A percentile compares a stretch with the other conserved stretches of the same genome.
Conservation (phyloP, 2,329 filamentous ascomycete genomes). For the Apiospora aurea region DNA sequence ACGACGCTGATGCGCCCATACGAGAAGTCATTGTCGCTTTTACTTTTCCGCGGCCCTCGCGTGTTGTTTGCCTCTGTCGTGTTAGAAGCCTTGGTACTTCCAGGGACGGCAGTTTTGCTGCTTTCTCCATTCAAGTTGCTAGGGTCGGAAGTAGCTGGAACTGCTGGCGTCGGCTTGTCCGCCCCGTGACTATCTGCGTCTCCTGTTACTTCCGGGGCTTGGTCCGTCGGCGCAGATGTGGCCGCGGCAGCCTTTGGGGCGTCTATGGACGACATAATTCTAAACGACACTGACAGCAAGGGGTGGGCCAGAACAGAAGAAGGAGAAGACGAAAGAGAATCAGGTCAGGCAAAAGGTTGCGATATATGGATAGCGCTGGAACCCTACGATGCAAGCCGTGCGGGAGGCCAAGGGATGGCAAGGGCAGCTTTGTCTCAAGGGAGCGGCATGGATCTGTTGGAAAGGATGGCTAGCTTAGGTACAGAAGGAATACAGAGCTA, state of each 20-base stretch:
- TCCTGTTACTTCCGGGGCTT: not conserved
- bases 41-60: not conserved
- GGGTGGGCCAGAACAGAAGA: not conserved
- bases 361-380: conserved; percentile 9
- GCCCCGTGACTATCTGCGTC: not conserved
- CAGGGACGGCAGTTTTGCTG: not conserved
- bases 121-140: not conserved
- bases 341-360: not conserved
- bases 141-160: not conserved
- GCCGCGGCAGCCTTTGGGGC: not conserved
- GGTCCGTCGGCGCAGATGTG: not conserved
- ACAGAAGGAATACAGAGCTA: conserved; percentile 5
- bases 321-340: not conserved
- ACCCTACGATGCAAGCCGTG: conserved; percentile 5
- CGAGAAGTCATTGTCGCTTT: not conserved
- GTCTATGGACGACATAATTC: not conserved
- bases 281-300: not conserved
- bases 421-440: conserved; percentile 17
- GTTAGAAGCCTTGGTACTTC: not conserved
- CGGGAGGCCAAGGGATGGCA: conserved; percentile 5
- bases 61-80: not conserved
- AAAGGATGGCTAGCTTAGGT: conserved; percentile 5
- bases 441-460: conserved; percentile 16
- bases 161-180: not conserved
- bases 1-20: not conserved